Evolutionary conservation across 129 eudicot genomes (phyloP).

Genomic region (Tanacetum coccineum): DNA sequence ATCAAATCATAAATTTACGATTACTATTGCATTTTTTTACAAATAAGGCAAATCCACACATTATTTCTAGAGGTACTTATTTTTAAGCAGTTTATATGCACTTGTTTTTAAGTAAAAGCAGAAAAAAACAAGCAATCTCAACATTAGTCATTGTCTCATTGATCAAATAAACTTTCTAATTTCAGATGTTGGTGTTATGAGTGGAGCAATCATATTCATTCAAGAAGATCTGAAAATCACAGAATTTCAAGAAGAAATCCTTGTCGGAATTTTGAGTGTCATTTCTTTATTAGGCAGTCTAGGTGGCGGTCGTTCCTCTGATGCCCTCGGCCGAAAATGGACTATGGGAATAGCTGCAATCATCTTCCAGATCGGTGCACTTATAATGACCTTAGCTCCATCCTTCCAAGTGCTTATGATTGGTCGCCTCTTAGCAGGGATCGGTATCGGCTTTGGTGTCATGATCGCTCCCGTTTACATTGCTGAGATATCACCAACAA

Average conservation of each 20-base stretch:
- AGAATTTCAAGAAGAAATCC: conserved; percentile 77
- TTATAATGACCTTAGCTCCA: conserved; percentile 69
- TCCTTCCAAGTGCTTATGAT: conserved; percentile 52
- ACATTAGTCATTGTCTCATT: too few relatives aligned
- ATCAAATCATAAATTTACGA: too few relatives aligned
- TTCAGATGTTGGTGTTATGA: conserved; percentile 92
- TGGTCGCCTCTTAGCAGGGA: conserved; percentile 68
- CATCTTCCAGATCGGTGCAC: conserved; percentile 68
- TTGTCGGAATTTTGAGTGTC: conserved; percentile 71
- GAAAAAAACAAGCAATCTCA: too few relatives aligned
- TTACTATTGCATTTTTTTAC: too few relatives aligned
- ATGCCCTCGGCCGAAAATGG: conserved; percentile 88
- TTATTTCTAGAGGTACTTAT: too few relatives aligned
- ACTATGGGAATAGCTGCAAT: conserved; percentile 83
- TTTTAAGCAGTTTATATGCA: too few relatives aligned
- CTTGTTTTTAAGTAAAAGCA: too few relatives aligned
- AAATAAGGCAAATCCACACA: too few relatives aligned
- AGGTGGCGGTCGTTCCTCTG: conserved; percentile 74
- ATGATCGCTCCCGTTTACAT: conserved; percentile 87
- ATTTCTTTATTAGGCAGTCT: conserved; percentile 72
- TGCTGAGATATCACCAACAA: conserved; percentile 71
- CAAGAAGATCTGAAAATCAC: conserved; percentile 70
- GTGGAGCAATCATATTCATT: conserved; percentile 82
- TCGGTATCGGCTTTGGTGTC: conserved; percentile 84
- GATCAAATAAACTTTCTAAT: too few relatives aligned